A percentile compares a stretch with the other conserved stretches of the same genome.
Evolutionary conservation across 139 green algal species (phyloP).

Genomic region (Edaphochlamys debaryana): DNA sequence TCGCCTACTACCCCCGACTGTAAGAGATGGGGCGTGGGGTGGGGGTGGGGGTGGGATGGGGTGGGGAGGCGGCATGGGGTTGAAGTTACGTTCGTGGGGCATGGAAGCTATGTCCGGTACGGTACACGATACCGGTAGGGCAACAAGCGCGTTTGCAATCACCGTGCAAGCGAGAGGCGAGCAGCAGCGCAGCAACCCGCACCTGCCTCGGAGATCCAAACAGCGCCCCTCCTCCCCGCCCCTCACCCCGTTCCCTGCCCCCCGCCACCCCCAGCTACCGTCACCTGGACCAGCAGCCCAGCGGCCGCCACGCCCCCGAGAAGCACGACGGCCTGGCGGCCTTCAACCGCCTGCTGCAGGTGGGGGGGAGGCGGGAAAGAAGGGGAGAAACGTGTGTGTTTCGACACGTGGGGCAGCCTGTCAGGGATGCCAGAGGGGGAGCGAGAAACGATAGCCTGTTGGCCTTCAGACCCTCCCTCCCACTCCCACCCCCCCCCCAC

Average conservation of each 20-base stretch:
- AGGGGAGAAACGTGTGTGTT: no score
- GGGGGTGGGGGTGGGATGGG: neutral
- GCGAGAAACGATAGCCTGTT: neutral
- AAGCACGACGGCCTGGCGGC: neutral
- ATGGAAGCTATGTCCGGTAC: no score
- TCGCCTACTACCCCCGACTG: neutral
- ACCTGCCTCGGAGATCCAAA: neutral
- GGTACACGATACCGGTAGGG: no score
- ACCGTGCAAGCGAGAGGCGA: no score
- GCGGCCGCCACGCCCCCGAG: conserved; percentile 8
- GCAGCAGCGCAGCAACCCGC: no score
- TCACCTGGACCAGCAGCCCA: no score
- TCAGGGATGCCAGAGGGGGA: neutral
- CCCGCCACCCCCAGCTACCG: neutral
- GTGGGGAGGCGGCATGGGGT: no score
- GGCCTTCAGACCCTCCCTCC: neutral
- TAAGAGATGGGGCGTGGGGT: neutral
- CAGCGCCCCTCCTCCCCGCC: no score
- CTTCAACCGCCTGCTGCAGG: conserved; percentile 25
- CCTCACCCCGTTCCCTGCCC: neutral
- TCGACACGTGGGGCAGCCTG: neutral
- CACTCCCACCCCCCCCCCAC: neutral
- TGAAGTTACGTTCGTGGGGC: no score
- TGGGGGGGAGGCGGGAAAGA: neutral
- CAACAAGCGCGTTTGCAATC: no score